Conservation (phyloP, 2,329 filamentous ascomycete species). For the Dactylellina cionopaga region DNA sequence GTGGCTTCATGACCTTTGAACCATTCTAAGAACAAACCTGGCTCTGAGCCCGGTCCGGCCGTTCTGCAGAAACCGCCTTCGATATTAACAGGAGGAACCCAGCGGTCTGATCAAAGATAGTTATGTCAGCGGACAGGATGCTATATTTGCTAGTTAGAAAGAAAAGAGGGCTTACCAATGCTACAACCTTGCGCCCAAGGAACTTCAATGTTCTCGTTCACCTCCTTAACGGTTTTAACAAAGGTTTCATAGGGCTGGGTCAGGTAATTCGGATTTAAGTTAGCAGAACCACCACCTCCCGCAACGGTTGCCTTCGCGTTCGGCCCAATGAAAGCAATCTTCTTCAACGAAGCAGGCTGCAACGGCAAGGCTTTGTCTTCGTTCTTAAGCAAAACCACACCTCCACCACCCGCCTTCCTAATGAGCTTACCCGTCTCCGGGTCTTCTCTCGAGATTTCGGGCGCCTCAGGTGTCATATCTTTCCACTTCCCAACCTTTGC, state of each 20-base stretch:
- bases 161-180: conserved; percentile 26
- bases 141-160: not conserved
- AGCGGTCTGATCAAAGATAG: conserved; percentile 20
- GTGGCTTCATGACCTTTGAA: conserved; percentile 39
- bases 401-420: conserved; percentile 54
- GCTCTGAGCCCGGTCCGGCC: conserved; percentile 25
- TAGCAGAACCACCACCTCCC: conserved; percentile 46
- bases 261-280: conserved; percentile 41
- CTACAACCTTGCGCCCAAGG: conserved; percentile 35
- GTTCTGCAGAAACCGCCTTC: conserved; percentile 31
- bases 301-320: conserved; percentile 62
- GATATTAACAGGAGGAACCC: conserved; percentile 33
- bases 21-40: conserved; percentile 37
- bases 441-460: conserved; percentile 33
- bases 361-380: conserved; percentile 55
- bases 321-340: conserved; percentile 74
- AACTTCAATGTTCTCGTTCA: conserved; percentile 32
- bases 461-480: conserved; percentile 49
- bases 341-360: conserved; percentile 31
- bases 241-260: conserved; percentile 49
- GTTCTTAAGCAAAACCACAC: conserved; percentile 57
- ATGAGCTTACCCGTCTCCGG: conserved; percentile 51
- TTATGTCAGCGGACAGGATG: not conserved
- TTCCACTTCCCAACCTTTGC: conserved; percentile 49
- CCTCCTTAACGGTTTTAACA: conserved; percentile 31